Evolutionary conservation across 1,139 yeast genomes (phyloP).

Genomic region (Kazachstania sp.): DNA sequence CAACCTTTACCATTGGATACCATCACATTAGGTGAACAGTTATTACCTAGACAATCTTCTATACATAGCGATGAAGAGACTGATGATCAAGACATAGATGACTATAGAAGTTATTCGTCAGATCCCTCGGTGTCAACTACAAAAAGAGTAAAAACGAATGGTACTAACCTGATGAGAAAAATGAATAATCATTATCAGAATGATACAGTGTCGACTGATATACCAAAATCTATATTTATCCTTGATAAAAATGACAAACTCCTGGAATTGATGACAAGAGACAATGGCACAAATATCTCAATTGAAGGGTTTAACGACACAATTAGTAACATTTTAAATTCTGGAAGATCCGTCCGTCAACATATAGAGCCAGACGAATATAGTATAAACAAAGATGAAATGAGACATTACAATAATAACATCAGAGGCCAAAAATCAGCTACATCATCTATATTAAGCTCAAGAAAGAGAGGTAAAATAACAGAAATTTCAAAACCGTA

Average conservation of each 20-base stretch:
- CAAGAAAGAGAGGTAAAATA: no score
- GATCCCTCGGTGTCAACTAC: background rate
- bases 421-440: no score
- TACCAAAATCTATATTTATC: background rate
- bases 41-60: background rate
- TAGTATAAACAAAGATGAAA: no score
- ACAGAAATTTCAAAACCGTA: no score
- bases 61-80: background rate
- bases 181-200: background rate
- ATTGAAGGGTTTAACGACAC: no score
- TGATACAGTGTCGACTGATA: background rate
- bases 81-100: background rate
- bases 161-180: no score
- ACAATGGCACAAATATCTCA: background rate
- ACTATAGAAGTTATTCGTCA: background rate
- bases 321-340: no score
- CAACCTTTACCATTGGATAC: constrained; percentile 6
- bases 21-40: constrained; percentile 4
- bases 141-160: no score
- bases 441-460: no score
- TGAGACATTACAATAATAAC: no score
- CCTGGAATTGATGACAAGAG: background rate
- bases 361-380: no score
- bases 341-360: no score
- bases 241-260: background rate